phyloP scores from a whole-genome alignment of 2,329 filamentous ascomycete genomes.

The Beauveria sp. region DNA sequence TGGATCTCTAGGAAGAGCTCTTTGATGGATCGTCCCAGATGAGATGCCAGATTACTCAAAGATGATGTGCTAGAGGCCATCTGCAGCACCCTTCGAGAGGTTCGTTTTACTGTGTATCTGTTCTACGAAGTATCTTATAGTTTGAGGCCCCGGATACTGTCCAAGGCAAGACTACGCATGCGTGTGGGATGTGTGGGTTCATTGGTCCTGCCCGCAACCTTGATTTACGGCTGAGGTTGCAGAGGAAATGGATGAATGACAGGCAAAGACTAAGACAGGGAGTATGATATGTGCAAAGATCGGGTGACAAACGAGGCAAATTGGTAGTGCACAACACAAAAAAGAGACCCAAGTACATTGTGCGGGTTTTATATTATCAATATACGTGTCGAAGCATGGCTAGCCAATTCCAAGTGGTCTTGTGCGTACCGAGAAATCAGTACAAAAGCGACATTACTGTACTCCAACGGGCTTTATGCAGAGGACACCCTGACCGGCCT shows the following conservation, averaged over 20 bases:
- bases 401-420: no score
- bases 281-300: rapidly evolving
- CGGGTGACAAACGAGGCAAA: neutral
- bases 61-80: neutral
- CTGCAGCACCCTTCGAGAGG: neutral
- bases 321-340: no score
- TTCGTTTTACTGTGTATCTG: neutral
- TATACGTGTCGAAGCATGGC: no score
- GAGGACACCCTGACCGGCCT: neutral
- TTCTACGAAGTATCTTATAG: neutral
- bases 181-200: neutral
- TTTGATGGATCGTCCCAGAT: neutral
- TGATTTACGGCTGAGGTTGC: no score
- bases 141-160: neutral
- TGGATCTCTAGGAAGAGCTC: neutral
- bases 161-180: neutral
- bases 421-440: no score
- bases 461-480: neutral
- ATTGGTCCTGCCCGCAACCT: neutral
- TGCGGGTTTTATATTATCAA: no score
- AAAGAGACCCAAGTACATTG: no score
- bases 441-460: no score
- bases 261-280: no score
- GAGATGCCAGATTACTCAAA: neutral
- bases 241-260: no score